A percentile compares a stretch with the other conserved stretches of the same genome.
These are phyloP conservation scores for Acacia melanoxylon DNA, from an alignment of 306 rosid species.

Conservation along the genomic window DNA sequence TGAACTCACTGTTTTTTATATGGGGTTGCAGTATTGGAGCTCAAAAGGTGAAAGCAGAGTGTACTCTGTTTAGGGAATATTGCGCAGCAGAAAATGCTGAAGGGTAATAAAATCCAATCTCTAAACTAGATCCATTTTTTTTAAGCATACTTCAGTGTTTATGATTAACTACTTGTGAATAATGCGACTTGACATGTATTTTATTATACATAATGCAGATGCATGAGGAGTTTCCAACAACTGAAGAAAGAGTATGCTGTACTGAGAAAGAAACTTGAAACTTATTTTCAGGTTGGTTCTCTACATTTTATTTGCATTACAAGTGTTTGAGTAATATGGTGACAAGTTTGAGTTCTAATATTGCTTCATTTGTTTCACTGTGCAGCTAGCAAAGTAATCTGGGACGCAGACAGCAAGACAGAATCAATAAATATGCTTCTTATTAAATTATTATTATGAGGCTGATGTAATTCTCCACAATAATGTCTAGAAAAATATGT, in stretches of 20 bases:
- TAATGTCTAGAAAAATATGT: background rate
- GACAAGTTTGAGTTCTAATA: background rate
- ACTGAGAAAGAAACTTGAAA: conserved; percentile 81
- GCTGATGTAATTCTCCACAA: conserved; percentile 15
- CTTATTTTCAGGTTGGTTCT: conserved; percentile 72
- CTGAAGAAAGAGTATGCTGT: conserved; percentile 75
- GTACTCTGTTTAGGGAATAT: conserved; percentile 69
- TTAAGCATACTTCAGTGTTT: too few relatives aligned
- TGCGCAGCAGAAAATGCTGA: conserved; percentile 73
- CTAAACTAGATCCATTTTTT: background rate
- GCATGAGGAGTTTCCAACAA: conserved; percentile 76
- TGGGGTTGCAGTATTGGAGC: conserved; percentile 83
- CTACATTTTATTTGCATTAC: background rate
- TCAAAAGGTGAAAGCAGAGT: conserved; percentile 83
- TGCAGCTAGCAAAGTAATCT: conserved; percentile 69
- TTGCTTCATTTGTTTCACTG: background rate
- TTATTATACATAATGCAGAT: conserved; percentile 45
- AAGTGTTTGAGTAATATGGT: background rate
- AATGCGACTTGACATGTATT: background rate
- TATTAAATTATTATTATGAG: background rate
- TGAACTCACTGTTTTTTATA: conserved; percentile 9
- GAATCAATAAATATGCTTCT: background rate
- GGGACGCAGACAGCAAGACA: conserved; percentile 57
- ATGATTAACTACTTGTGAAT: background rate
- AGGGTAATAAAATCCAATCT: conserved; percentile 49